A percentile compares a stretch with the other conserved stretches of the same genome.
These are phyloP conservation scores for Trichoderma citrinoviride DNA, from an alignment of 2,329 filamentous ascomycete genomes.

Conservation along the genomic window DNA sequence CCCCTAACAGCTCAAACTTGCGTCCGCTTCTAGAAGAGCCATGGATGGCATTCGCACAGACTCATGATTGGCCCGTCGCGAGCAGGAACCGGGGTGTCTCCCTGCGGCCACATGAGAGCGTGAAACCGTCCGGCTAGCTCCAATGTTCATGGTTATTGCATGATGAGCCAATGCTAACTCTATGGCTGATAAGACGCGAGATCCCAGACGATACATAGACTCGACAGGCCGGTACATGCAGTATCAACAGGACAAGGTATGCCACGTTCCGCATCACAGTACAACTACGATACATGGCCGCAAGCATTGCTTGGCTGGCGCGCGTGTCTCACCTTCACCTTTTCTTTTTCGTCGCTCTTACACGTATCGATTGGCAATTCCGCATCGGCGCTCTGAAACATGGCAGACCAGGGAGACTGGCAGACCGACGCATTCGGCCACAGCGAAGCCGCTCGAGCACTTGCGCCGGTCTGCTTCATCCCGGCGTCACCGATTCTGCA, in stretches of 20 bases:
- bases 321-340: too few species aligned
- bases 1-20: constrained; percentile 18
- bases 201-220: constrained; percentile 1
- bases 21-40: constrained; percentile 31
- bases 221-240: neutral
- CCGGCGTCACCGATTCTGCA: constrained; percentile 20
- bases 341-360: too few species aligned
- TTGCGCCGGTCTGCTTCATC: neutral
- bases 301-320: too few species aligned
- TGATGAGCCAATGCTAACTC: constrained; percentile 3
- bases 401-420: neutral
- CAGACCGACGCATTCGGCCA: constrained; percentile 1
- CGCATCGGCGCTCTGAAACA: neutral
- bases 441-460: neutral
- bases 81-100: neutral
- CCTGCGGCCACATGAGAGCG: constrained; percentile 7
- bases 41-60: constrained; percentile 22
- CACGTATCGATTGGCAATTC: neutral
- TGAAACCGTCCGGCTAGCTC: constrained; percentile 10
- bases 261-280: neutral
- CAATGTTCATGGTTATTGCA: neutral
- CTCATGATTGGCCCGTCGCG: constrained; percentile 18
- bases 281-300: too few species aligned
- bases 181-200: constrained; percentile 3
- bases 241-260: neutral